Base-by-base conservation (phyloP, 1,284 basidiomycete genomes). In the Puccinia novopanici region DNA sequence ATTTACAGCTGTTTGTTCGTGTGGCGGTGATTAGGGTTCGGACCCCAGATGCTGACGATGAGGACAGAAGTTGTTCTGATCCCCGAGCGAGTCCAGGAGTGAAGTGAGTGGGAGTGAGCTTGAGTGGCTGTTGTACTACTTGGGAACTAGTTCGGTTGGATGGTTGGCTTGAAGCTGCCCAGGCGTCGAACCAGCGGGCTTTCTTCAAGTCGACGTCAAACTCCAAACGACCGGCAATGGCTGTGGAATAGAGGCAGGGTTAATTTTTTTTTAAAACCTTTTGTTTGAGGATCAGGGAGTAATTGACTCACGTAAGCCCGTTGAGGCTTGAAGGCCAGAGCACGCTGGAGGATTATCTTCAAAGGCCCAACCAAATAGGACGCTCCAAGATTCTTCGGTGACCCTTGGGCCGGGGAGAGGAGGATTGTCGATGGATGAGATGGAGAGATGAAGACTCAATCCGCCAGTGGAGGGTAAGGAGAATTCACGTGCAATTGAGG, bases 401-500 rank as follows among this genome's bases (percentile, higher is more conserved):
- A 93, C 89, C 42, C 92, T 89, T 30, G 92, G 92, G 2, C 87
- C 87, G 34, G 89, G 79, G 80, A 91, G 90, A 52, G 87, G 87
- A 80, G 90, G 88, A 82, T 90, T 90, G 30, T 45, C 48, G 45
- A 15, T 24, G 15, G 55, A 17, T 1, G 75, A 63, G 12, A 83
- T 57, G 13, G 61, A 70, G 80, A 92, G 87, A 84, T 92, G 93
- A 24, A 93, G 88, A 84, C 91, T 92, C 19, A 93, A 84, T 17
- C 92, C 92, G 15, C 89, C 85, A 8, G 88, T 91, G 85, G 91
- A 92, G 1, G 92, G 92, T 83, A 93, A 91, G 84, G 89, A 91
- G 86, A 90, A 93, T 85, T 93, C 92, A 72, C 90, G 89, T 17
- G 92, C 91, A 81, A 93, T 92, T 9, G 91, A 91, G 71, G 88